These are phyloP conservation scores for Arachnopeziza araneosa DNA, from an alignment of 2,329 filamentous ascomycete genomes.

Conservation along the genomic window DNA sequence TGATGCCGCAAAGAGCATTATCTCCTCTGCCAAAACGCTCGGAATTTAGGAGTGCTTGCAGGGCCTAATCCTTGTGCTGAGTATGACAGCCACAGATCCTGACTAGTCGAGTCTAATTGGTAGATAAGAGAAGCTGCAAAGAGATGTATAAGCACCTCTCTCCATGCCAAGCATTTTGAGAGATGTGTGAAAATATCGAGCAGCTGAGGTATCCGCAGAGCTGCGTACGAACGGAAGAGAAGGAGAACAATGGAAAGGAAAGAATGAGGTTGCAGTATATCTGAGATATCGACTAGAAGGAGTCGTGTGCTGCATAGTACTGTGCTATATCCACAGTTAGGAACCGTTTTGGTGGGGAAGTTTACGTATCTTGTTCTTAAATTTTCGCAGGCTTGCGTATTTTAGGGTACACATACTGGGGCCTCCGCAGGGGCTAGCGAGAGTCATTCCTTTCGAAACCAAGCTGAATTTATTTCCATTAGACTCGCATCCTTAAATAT, in stretches of 20 bases:
- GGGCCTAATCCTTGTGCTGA: background rate
- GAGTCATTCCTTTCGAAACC: too few relatives aligned
- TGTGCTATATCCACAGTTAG: background rate
- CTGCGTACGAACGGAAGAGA: background rate
- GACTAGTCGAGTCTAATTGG: background rate
- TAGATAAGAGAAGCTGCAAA: background rate
- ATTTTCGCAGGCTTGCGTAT: background rate
- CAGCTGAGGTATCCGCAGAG: too few relatives aligned
- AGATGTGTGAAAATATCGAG: too few relatives aligned
- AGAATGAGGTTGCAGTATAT: background rate
- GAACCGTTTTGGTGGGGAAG: background rate
- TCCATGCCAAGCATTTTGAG: too few relatives aligned
- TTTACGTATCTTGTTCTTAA: background rate
- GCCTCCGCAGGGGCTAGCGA: too few relatives aligned
- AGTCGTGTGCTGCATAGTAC: background rate
- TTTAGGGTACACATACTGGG: background rate
- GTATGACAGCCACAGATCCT: background rate
- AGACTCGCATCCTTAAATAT: too few relatives aligned
- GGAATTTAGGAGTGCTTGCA: background rate
- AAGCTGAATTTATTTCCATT: too few relatives aligned
- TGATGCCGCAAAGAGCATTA: background rate
- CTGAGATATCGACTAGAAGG: background rate
- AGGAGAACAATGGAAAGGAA: background rate
- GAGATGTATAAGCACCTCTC: background rate
- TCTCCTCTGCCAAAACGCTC: background rate